Conservation (phyloP, 345 rosid genomes). For the Atalantia buxifolia region DNA sequence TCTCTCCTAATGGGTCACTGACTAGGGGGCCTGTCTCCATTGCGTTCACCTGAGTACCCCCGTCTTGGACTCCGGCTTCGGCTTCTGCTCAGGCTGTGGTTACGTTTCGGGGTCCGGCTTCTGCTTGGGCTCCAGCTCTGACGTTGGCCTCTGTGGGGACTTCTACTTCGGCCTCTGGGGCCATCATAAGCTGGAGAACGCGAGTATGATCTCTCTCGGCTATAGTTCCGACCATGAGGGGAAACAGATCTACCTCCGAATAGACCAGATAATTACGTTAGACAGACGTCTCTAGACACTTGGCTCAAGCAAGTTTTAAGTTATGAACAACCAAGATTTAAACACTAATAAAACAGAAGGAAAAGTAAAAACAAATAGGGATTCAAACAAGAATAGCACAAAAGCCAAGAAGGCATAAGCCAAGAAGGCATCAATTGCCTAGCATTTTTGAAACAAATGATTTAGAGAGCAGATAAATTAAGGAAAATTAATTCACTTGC, state of each 20-base stretch:
- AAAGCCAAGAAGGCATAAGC: background rate
- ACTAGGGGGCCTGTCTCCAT: slow-evolving; percentile 71
- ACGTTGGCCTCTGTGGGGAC: slow-evolving; percentile 40
- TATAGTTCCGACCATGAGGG: slow-evolving; percentile 50
- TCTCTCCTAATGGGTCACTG: slow-evolving; percentile 30
- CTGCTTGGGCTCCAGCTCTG: slow-evolving; percentile 41
- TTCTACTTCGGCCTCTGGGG: slow-evolving; percentile 63
- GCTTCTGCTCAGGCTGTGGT: slow-evolving; percentile 21
- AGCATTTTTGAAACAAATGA: background rate
- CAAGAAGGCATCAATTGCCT: background rate
- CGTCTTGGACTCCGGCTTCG: slow-evolving; percentile 45
- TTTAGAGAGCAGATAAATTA: background rate
- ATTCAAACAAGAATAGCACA: background rate
- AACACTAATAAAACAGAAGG: background rate
- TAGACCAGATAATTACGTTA: background rate
- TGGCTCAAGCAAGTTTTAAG: background rate
- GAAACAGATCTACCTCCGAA: slow-evolving; percentile 56
- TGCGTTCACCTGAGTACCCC: slow-evolving; percentile 28
- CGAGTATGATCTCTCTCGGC: slow-evolving; percentile 61
- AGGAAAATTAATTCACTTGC: background rate
- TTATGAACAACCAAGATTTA: background rate
- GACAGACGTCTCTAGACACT: background rate
- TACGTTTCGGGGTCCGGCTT: slow-evolving; percentile 42
- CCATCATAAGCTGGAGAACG: slow-evolving; percentile 67
- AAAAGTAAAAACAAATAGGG: background rate